phyloP scores from a whole-genome alignment of 768 basidiomycete species.

The Xerocomellus intermedius region DNA sequence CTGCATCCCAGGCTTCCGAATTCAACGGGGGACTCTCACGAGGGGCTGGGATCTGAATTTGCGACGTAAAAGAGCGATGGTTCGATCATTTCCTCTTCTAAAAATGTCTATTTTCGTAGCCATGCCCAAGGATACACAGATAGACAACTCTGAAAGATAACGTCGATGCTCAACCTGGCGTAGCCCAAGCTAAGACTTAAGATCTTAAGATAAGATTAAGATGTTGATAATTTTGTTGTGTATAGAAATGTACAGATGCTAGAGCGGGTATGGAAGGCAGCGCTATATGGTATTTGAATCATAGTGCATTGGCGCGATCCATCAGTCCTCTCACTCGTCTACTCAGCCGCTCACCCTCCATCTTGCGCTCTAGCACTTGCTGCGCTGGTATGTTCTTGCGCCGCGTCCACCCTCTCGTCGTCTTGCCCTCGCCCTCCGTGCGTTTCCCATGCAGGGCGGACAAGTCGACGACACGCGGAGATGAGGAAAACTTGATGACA shows the following conservation, averaged over 20 bases:
- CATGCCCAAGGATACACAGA: neutral
- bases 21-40: neutral
- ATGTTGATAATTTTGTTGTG: no score
- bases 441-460: slow-evolving; percentile 55
- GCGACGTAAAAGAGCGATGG: neutral
- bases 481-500: slow-evolving; percentile 81
- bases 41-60: neutral
- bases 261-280: no score
- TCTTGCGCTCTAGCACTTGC: slow-evolving; percentile 74
- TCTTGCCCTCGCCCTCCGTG: slow-evolving; percentile 43
- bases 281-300: neutral
- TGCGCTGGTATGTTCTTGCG: slow-evolving; percentile 78
- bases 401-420: slow-evolving; percentile 69
- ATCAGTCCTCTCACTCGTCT: slow-evolving; percentile 68
- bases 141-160: no score
- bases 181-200: no score
- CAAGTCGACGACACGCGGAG: slow-evolving; percentile 84
- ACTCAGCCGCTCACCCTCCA: slow-evolving; percentile 72
- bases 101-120: neutral
- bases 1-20: neutral
- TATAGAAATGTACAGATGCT: no score
- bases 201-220: no score
- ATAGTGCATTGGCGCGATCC: slow-evolving; percentile 51
- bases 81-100: neutral
- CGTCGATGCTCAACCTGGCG: no score